Conservation (phyloP, 2,329 filamentous ascomycete genomes). For the Ophiostoma himal-ulmi region DNA sequence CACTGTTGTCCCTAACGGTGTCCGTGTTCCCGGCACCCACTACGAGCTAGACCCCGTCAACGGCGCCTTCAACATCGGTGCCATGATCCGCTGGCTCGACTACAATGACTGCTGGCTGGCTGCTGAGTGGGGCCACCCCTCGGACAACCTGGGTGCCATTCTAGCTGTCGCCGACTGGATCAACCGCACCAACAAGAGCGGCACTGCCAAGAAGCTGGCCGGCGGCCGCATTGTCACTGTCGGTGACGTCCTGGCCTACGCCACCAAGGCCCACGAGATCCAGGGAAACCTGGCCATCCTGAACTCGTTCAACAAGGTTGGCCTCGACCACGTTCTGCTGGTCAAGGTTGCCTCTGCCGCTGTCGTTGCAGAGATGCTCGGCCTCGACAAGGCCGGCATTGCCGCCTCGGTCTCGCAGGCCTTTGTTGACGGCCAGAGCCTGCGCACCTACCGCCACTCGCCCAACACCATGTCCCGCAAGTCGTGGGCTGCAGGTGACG, state of each 20-base stretch:
- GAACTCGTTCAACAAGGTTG: constrained; percentile 99
- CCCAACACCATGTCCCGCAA: constrained; percentile 99
- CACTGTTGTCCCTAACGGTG: constrained; percentile 85
- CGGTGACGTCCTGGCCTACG: constrained; percentile 86
- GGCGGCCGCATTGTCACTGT: constrained; percentile 84
- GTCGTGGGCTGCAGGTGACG: constrained; percentile 97
- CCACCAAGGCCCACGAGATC: constrained; percentile 99
- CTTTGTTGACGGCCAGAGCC: constrained; percentile 91
- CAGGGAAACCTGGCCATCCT: constrained; percentile 94
- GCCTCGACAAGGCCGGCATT: constrained; percentile 81
- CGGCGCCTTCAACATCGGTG: constrained; percentile 96
- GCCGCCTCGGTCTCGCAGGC: constrained; percentile 94
- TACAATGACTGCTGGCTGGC: constrained; percentile 97
- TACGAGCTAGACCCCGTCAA: constrained; percentile 94
- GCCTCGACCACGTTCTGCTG: constrained; percentile 92
- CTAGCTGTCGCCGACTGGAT: constrained; percentile 96
- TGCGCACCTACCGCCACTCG: constrained; percentile 94
- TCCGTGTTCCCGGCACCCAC: constrained; percentile 82
- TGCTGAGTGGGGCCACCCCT: constrained; percentile 97
- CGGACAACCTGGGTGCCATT: constrained; percentile 95
- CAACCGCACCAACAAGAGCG: constrained; percentile 70
- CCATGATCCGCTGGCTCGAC: constrained; percentile 98
- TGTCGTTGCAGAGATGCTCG: constrained; percentile 92
- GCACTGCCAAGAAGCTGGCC: constrained; percentile 46
- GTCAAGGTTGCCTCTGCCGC: constrained; percentile 96